These are phyloP conservation scores for Nakazawaea ishiwadae DNA, from an alignment of 805 yeast species.

Conservation along the genomic window DNA sequence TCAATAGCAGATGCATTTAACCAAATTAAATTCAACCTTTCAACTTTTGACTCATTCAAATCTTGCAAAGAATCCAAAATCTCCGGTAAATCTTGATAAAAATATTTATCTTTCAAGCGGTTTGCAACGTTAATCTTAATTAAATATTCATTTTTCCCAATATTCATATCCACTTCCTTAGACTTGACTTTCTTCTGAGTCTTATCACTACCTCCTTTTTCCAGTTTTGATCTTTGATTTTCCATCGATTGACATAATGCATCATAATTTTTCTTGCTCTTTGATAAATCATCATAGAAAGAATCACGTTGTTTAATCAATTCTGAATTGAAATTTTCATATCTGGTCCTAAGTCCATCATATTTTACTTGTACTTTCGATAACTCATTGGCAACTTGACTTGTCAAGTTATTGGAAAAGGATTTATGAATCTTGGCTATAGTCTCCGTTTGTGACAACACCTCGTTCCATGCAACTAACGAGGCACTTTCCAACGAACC, in stretches of 20 bases:
- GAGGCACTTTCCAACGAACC: constrained; percentile 90
- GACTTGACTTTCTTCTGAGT: constrained; percentile 50
- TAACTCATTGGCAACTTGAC: constrained; percentile 59
- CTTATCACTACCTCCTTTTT: constrained; percentile 46
- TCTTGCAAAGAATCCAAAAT: constrained; percentile 80
- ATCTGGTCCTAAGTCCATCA: constrained; percentile 48
- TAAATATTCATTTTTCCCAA: constrained; percentile 78
- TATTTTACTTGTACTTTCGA: constrained; percentile 47
- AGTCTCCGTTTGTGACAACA: constrained; percentile 76
- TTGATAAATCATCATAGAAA: constrained; percentile 51
- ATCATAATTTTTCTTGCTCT: constrained; percentile 76
- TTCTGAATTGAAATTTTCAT: constrained; percentile 57
- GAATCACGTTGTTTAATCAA: constrained; percentile 42
- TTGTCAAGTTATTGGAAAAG: constrained; percentile 55
- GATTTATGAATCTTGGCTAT: constrained; percentile 62
- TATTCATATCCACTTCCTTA: constrained; percentile 77
- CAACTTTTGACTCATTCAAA: constrained; percentile 73
- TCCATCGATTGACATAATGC: constrained; percentile 78
- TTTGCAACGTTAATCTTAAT: constrained; percentile 81
- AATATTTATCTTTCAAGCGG: constrained; percentile 87
- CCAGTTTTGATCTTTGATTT: constrained; percentile 66
- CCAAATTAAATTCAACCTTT: constrained; percentile 65
- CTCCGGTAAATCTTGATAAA: constrained; percentile 90
- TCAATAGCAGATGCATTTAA: constrained; percentile 60
- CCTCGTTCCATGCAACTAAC: constrained; percentile 86